Evolutionary conservation across 805 yeast species (phyloP).

Genomic region (Cyberlindnera suaveolens): DNA sequence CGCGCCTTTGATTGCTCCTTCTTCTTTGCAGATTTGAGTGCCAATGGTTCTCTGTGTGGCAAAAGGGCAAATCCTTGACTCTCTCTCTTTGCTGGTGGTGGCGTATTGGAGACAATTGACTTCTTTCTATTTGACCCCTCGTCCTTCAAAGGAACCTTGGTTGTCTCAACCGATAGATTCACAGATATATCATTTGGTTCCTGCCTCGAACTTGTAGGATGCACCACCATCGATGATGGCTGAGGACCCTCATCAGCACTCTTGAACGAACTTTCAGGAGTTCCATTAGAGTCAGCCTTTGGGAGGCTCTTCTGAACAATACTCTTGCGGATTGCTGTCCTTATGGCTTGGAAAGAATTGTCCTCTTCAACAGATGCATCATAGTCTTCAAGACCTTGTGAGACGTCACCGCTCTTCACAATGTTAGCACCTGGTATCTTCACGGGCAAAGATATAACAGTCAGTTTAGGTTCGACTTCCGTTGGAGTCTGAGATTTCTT

Average conservation of each 20-base stretch:
- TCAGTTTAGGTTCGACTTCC: too few relatives aligned
- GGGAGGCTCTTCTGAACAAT: conserved; percentile 29
- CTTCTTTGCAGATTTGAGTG: conserved; percentile 23
- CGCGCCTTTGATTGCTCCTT: conserved; percentile 4
- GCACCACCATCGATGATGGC: conserved; percentile 11
- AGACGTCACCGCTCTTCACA: too few relatives aligned
- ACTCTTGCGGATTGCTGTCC: conserved; percentile 40
- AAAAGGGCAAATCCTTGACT: conserved; percentile 26
- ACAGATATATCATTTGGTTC: conserved; percentile 2
- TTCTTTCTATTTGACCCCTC: conserved; percentile 4
- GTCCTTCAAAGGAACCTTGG: conserved; percentile 17
- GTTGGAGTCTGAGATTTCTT: too few relatives aligned
- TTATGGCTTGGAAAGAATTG: conserved; percentile 40
- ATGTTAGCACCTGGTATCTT: too few relatives aligned
- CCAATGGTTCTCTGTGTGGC: conserved; percentile 26
- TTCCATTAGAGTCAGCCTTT: conserved; percentile 5
- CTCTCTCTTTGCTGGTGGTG: conserved; percentile 20
- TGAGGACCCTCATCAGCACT: conserved; percentile 18
- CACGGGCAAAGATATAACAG: too few relatives aligned
- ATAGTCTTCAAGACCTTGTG: conserved; percentile 4
- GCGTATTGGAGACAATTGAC: conserved; percentile 8
- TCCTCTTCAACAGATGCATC: conserved; percentile 28
- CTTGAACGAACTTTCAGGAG: conserved; percentile 16
- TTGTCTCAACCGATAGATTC: conserved; percentile 11
- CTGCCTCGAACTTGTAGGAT: conserved; percentile 11